These are phyloP conservation scores for Porcisia hertigi DNA, from an alignment of 208 protist species.

Conservation along the genomic window DNA sequence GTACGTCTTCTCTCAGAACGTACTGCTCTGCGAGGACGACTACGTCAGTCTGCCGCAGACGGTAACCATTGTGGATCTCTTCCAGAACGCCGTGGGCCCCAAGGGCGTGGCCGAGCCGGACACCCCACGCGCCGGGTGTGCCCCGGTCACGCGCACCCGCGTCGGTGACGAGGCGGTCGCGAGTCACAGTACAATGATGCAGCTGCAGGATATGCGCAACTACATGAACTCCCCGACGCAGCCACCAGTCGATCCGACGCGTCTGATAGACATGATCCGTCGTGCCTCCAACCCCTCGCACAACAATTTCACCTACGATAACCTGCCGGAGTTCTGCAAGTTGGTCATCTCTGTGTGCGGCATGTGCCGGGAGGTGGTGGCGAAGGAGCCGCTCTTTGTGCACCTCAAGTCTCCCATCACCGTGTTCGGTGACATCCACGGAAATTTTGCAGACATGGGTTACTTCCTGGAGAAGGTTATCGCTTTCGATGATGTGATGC, in stretches of 20 bases:
- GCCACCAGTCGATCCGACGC: constrained; percentile 78
- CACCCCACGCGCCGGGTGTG: constrained; percentile 75
- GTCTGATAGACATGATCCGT: constrained; percentile 86
- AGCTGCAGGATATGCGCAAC: constrained; percentile 87
- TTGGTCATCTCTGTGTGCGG: constrained; percentile 86
- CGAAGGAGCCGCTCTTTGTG: constrained; percentile 88
- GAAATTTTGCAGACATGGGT: constrained; percentile 92
- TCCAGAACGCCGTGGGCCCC: constrained; percentile 83
- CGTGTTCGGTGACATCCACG: constrained; percentile 94
- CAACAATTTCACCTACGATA: constrained; percentile 85
- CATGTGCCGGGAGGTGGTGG: constrained; percentile 83
- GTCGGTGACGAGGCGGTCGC: constrained; percentile 84
- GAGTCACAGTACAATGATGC: constrained; percentile 90
- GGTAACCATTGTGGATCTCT: constrained; percentile 86
- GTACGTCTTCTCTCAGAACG: constrained; percentile 89
- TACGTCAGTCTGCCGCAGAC: constrained; percentile 80
- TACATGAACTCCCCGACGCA: constrained; percentile 89
- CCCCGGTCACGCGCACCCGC: constrained; percentile 41
- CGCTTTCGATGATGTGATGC: constrained; percentile 88
- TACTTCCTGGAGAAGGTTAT: constrained; percentile 91
- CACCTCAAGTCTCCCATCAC: constrained; percentile 88
- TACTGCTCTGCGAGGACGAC: constrained; percentile 86
- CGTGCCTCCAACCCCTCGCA: constrained; percentile 69
- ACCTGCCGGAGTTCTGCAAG: constrained; percentile 82
- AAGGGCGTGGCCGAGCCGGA: constrained; percentile 85